Percentiles rank a stretch among this genome's conserved stretches.
phyloP scores from a whole-genome alignment of 495 filamentous ascomycete species.

The Aspergillus avenaceus region DNA sequence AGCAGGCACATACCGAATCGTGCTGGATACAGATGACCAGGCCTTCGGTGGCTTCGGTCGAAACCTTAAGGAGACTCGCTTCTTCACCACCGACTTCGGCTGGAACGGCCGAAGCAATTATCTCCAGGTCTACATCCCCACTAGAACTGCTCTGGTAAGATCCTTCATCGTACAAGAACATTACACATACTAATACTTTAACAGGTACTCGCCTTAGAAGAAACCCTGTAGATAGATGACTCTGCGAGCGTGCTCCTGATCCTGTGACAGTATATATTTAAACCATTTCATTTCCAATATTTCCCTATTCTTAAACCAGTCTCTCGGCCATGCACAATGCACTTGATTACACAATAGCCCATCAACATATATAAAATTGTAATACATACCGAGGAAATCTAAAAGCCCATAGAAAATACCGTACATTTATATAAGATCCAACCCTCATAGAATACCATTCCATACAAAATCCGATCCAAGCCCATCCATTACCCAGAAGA shows the following conservation, averaged over 20 bases:
- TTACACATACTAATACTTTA: constrained; percentile 5
- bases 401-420: no score
- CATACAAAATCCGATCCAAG: no score
- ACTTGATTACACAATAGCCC: no score
- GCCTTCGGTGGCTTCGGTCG: constrained; percentile 77
- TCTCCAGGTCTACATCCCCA: constrained; percentile 86
- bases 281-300: no score
- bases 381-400: no score
- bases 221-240: constrained; percentile 31
- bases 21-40: constrained; percentile 75
- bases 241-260: not conserved
- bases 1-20: constrained; percentile 80
- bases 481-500: no score
- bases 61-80: constrained; percentile 71
- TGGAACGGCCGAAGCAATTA: constrained; percentile 92
- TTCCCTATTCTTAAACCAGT: no score
- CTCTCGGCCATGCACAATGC: no score
- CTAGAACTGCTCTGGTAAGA: constrained; percentile 80
- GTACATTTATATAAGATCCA: no score
- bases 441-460: no score
- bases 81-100: constrained; percentile 82
- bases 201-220: constrained; percentile 51
- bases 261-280: no score
- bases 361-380: no score
- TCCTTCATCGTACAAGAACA: constrained; percentile 1